Conservation (phyloP, 768 basidiomycete genomes). For the Mycena alexandri region DNA sequence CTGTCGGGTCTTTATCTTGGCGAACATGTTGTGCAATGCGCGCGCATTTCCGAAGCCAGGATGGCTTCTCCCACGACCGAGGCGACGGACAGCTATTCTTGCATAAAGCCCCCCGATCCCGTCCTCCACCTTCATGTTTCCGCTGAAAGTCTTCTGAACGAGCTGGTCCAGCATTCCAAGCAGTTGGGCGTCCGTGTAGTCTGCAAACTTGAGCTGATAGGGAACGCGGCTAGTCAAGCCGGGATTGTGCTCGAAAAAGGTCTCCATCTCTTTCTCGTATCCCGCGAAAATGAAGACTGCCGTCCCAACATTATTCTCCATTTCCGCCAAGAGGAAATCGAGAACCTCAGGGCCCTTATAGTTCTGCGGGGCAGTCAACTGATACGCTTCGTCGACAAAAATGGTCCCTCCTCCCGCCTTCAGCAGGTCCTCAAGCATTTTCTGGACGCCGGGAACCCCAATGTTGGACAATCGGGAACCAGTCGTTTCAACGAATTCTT, state of each 20-base stretch:
- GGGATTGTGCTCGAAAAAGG: slow-evolving; percentile 83
- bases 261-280: slow-evolving; percentile 80
- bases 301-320: slow-evolving; percentile 76
- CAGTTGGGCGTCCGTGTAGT: slow-evolving; percentile 72
- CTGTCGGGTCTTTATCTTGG: slow-evolving; percentile 63
- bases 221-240: slow-evolving; percentile 79
- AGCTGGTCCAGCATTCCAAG: slow-evolving; percentile 65
- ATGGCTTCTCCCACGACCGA: slow-evolving; percentile 70
- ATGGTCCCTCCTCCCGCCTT: slow-evolving; percentile 72
- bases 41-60: slow-evolving; percentile 79
- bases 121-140: slow-evolving; percentile 67
- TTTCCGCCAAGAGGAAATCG: slow-evolving; percentile 79
- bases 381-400: slow-evolving; percentile 82
- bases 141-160: slow-evolving; percentile 60
- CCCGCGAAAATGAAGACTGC: slow-evolving; percentile 80
- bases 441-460: slow-evolving; percentile 66
- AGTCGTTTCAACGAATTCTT: slow-evolving; percentile 70
- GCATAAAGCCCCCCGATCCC: slow-evolving; percentile 66
- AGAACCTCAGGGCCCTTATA: slow-evolving; percentile 68
- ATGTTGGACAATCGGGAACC: slow-evolving; percentile 70
- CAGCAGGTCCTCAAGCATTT: slow-evolving; percentile 59
- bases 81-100: slow-evolving; percentile 69
- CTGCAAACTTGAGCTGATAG: slow-evolving; percentile 66
- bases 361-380: slow-evolving; percentile 65
- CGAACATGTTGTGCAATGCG: slow-evolving; percentile 65